Evolutionary conservation across 2,329 filamentous ascomycete genomes (phyloP).

Genomic region (Fusarium dlaminii): DNA sequence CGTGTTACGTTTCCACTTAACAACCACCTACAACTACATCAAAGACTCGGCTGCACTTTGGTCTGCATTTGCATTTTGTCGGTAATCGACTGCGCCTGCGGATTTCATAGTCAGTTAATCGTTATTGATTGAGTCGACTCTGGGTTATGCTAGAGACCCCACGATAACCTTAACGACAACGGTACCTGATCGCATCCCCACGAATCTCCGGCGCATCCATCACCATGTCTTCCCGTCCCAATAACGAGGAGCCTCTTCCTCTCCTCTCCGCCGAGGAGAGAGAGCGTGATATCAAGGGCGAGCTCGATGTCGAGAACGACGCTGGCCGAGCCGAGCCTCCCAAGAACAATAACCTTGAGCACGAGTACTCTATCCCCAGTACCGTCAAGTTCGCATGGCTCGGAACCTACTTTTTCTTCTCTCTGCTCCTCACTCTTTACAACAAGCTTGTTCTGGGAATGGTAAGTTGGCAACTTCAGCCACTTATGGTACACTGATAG

Average conservation of each 20-base stretch:
- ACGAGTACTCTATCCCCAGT: slow-evolving; percentile 57
- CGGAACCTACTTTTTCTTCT: slow-evolving; percentile 62
- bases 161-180: slow-evolving; percentile 11
- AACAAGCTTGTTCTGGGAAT: slow-evolving; percentile 67
- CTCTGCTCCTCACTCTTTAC: slow-evolving; percentile 62
- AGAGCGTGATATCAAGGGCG: slow-evolving; percentile 44
- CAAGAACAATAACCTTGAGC: slow-evolving; percentile 51
- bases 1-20: slow-evolving; percentile 33
- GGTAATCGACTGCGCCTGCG: slow-evolving; percentile 21
- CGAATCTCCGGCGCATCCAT: slow-evolving; percentile 21
- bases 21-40: slow-evolving; percentile 33
- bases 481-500: no score
- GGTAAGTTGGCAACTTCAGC: slow-evolving; percentile 46
- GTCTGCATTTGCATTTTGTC: slow-evolving; percentile 20
- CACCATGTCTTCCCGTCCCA: slow-evolving; percentile 48
- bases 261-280: slow-evolving; percentile 47
- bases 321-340: slow-evolving; percentile 42
- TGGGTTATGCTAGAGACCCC: slow-evolving; percentile 18
- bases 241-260: slow-evolving; percentile 46
- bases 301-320: slow-evolving; percentile 47
- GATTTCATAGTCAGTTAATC: slow-evolving; percentile 12
- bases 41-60: slow-evolving; percentile 17
- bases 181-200: slow-evolving; percentile 11
- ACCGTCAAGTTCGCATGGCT: slow-evolving; percentile 61
- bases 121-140: not conserved